Evolutionary conservation across 495 filamentous ascomycete genomes (phyloP), one percentile per base, ranked within the genome.

Genomic region (Amniculicola lignicola): DNA sequence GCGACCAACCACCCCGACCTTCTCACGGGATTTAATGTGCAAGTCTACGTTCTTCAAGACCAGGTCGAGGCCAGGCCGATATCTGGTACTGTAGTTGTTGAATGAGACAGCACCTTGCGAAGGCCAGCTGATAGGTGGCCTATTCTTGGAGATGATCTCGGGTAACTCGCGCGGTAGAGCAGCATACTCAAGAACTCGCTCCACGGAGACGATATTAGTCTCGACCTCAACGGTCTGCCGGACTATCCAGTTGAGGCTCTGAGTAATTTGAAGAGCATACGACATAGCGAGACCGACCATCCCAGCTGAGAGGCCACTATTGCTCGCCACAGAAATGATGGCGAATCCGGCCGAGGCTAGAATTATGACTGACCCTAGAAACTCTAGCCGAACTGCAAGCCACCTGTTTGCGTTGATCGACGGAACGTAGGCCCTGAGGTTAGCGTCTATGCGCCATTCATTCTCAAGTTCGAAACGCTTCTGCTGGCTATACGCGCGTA

Each of bases 241-340:
- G 39, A 99, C 94, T 64, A 99, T 96, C 93, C 93, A 99, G 75
- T 99, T 99, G 57, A 99, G 77, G n/a, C 91, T 94, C 66, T 89
- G 87, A 16, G 94, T 99, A 67, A 97, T 97, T 74, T 96, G 89
- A 57, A 99, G 78, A 41, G 90, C 93, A 70, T 97, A 96, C 33
- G 90, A 94, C 90, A 99, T 93, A 53, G 89, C 81, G 68, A 99
- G 75, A 75, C 94, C 94, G 44, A 96, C 94, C 75, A 83, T 76
- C 44, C 94, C 94, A 14, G 84, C 74, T 7, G 82, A 85, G 43
- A 95, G 67, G 1, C 69, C 67, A 67, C 76, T 85, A 38, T 87
- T 83, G 56, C 73, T 82, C 27, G 88, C 73, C 47, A 97, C 90
- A 5, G 90, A 87, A 56, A 89, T 73, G 65, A 95, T 84, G 25